A percentile compares a stretch with the other conserved stretches of the same genome.
Conservation (phyloP, 495 filamentous ascomycete genomes). For the Choiromyces venosus region DNA sequence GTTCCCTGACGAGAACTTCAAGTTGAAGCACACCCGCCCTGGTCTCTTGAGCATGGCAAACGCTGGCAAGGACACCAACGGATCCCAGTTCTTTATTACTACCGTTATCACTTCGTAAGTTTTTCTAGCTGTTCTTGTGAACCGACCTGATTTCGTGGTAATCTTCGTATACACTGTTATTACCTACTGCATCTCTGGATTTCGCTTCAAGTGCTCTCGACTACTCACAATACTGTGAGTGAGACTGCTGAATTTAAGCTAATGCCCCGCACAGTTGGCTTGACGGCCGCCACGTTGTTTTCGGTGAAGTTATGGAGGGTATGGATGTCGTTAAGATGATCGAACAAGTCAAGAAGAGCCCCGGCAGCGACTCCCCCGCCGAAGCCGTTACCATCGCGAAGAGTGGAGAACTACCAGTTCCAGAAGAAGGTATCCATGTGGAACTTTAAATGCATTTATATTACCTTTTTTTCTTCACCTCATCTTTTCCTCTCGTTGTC, state of each 20-base stretch:
- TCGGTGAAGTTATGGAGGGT: constrained; percentile 85
- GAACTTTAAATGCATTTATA: constrained; percentile 65
- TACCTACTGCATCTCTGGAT: too few relatives aligned
- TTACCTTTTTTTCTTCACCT: constrained; percentile 35
- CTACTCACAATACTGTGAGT: not conserved
- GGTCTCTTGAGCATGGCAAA: constrained; percentile 85
- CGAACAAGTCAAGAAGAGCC: constrained; percentile 66
- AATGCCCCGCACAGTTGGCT: constrained; percentile 59
- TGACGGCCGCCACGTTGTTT: constrained; percentile 83
- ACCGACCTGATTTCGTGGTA: not conserved
- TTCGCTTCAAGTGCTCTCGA: not conserved
- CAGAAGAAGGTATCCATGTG: constrained; percentile 94
- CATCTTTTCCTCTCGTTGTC: constrained; percentile 36
- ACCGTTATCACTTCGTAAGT: constrained; percentile 74
- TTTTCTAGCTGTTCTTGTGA: not conserved
- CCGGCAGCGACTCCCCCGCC: constrained; percentile 63
- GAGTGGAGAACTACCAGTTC: constrained; percentile 84
- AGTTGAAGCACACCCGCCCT: constrained; percentile 50
- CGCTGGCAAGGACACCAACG: constrained; percentile 95
- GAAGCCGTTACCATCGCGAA: constrained; percentile 80
- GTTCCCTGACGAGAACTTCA: constrained; percentile 36
- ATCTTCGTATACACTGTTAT: too few relatives aligned
- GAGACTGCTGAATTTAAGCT: constrained; percentile 8
- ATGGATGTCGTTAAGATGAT: constrained; percentile 87
- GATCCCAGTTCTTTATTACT: constrained; percentile 97